Conservation (phyloP, 2,329 filamentous ascomycete genomes). For the Ceratocystis eucalypticola region DNA sequence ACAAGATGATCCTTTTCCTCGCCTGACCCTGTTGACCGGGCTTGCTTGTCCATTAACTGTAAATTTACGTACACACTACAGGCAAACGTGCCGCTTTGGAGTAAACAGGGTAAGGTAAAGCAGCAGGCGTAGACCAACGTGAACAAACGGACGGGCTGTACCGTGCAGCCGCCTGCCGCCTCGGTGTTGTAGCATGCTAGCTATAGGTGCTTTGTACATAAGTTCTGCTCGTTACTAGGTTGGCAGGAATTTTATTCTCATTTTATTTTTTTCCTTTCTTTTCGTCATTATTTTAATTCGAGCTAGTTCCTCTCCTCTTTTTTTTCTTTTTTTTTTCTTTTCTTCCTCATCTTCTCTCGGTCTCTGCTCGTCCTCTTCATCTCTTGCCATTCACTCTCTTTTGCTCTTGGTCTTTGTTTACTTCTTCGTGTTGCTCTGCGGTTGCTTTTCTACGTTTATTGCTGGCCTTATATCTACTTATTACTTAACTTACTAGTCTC, state of each 20-base stretch:
- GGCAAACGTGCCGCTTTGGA: neutral
- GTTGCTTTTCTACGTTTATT: constrained; percentile 1
- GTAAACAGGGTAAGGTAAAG: neutral
- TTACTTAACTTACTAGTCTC: constrained; percentile 4
- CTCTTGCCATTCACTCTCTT: neutral
- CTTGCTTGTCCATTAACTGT: too few relatives aligned
- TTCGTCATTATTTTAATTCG: constrained; percentile 9
- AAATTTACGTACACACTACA: neutral
- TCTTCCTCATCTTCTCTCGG: neutral
- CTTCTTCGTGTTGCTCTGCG: neutral
- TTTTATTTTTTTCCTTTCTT: neutral
- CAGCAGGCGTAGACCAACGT: neutral
- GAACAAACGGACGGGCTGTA: neutral
- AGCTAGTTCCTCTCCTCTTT: neutral
- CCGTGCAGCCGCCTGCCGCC: neutral
- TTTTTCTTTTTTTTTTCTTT: constrained; percentile 2
- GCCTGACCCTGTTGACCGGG: too few relatives aligned
- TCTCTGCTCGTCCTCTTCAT: neutral
- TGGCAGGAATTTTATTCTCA: neutral
- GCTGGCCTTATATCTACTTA: neutral
- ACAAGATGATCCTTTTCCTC: too few relatives aligned
- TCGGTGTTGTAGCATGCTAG: neutral
- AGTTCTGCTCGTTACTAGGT: neutral
- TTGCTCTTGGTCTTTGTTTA: neutral
- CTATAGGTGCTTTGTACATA: neutral